These are phyloP conservation scores for Haplosporangium sp. DNA, from an alignment of 371 early-diverging fungal genomes.

Conservation along the genomic window DNA sequence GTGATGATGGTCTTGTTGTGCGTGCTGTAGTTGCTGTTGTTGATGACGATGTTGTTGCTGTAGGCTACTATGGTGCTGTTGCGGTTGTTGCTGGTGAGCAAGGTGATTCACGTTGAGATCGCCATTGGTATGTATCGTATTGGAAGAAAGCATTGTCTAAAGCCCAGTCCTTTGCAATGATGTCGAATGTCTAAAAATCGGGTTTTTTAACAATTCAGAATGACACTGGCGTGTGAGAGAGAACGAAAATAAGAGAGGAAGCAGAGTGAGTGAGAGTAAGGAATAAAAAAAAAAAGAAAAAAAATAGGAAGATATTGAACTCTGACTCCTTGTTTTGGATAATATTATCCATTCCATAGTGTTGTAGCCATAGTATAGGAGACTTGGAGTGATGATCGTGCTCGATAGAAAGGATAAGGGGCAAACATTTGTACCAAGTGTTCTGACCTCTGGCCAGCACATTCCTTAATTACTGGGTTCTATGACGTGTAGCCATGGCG, in stretches of 20 bases:
- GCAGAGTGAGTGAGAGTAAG: neutral
- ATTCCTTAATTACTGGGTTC: too few relatives aligned
- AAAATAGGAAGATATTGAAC: neutral
- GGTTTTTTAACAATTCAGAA: neutral
- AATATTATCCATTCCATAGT: too few relatives aligned
- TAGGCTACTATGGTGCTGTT: conserved; percentile 5
- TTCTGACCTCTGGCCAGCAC: too few relatives aligned
- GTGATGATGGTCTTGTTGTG: conserved; percentile 26
- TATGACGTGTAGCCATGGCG: too few relatives aligned
- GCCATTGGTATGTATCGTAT: conserved; percentile 8
- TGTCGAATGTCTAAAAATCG: conserved; percentile 1
- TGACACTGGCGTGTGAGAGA: conserved; percentile 1
- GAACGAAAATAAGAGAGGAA: neutral
- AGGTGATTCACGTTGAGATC: conserved; percentile 20
- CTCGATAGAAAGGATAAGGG: too few relatives aligned
- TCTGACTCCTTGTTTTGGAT: too few relatives aligned
- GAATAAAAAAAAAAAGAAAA: neutral
- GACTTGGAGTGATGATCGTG: too few relatives aligned
- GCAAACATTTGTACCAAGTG: too few relatives aligned
- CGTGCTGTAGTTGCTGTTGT: conserved; percentile 15
- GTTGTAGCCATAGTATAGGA: too few relatives aligned
- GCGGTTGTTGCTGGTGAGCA: conserved; percentile 29
- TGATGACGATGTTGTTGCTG: conserved; percentile 16
- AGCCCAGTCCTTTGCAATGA: neutral
- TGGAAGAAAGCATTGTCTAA: conserved; percentile 22